Conservation (phyloP, 2,329 filamentous ascomycete species). For the Microsporum canis region DNA sequence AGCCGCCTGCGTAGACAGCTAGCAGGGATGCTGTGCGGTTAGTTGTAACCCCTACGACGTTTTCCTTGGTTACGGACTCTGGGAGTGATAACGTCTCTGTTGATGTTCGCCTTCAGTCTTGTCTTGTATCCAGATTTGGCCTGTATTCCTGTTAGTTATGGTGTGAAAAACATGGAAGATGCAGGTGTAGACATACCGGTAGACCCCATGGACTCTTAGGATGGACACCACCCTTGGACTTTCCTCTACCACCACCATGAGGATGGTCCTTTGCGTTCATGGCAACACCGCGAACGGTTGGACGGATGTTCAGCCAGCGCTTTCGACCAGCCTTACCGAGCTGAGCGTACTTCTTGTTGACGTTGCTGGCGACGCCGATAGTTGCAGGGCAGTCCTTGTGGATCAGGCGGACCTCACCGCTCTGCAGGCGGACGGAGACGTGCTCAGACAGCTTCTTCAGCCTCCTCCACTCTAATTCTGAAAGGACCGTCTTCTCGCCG, state of each 20-base stretch:
- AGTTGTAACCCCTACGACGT: constrained; percentile 57
- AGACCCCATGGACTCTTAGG: constrained; percentile 95
- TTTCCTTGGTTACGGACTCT: constrained; percentile 85
- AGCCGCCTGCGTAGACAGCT: background rate
- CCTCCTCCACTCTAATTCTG: constrained; percentile 30
- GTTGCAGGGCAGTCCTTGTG: constrained; percentile 90
- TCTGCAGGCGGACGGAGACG: constrained; percentile 77
- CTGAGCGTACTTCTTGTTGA: constrained; percentile 77
- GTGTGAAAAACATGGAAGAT: constrained; percentile 7
- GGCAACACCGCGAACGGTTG: constrained; percentile 90
- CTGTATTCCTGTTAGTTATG: constrained; percentile 21
- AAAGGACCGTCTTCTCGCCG: constrained; percentile 16
- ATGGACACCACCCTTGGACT: constrained; percentile 95
- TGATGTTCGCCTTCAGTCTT: constrained; percentile 73
- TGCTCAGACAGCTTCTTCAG: constrained; percentile 57
- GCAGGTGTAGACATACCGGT: constrained; percentile 53
- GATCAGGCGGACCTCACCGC: constrained; percentile 81
- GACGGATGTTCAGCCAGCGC: constrained; percentile 86
- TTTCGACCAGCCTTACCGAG: constrained; percentile 91
- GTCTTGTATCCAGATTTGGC: constrained; percentile 68
- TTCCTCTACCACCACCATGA: constrained; percentile 96
- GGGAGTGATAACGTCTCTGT: constrained; percentile 79
- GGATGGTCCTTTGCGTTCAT: constrained; percentile 99
- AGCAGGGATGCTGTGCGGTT: constrained; percentile 9
- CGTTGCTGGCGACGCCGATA: constrained; percentile 87